phyloP scores from a whole-genome alignment of 257 asterid species.

The Solanum rostratum region DNA sequence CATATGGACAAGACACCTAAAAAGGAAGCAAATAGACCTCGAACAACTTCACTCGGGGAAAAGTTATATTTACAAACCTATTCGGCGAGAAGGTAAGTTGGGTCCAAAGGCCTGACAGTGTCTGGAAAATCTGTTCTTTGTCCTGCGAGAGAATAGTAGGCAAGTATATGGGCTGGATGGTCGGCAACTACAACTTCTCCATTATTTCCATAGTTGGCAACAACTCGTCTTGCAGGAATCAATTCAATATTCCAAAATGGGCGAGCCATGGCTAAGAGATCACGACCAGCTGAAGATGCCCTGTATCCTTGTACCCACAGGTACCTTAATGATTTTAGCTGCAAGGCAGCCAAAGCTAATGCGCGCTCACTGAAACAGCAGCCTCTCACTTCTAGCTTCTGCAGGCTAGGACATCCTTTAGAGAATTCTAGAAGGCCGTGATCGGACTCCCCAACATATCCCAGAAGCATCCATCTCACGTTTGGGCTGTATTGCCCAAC shows the following conservation, averaged over 20 bases:
- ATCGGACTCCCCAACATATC: constrained; percentile 69
- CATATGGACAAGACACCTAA: neutral
- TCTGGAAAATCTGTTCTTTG: constrained; percentile 68
- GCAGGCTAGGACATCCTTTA: constrained; percentile 69
- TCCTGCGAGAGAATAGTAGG: constrained; percentile 86
- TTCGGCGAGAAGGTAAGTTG: neutral
- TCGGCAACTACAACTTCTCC: constrained; percentile 15
- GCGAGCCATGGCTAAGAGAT: constrained; percentile 50
- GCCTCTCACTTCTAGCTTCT: constrained; percentile 77
- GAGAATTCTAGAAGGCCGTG: constrained; percentile 71
- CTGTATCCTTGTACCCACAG: constrained; percentile 85
- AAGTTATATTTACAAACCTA: constrained; percentile 11
- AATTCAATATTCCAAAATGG: constrained; percentile 77
- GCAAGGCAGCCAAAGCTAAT: constrained; percentile 45
- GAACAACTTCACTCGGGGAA: neutral
- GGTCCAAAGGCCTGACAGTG: constrained; percentile 43
- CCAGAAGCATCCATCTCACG: constrained; percentile 87
- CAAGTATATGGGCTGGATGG: constrained; percentile 81
- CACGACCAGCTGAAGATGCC: constrained; percentile 34
- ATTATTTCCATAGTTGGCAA: constrained; percentile 1
- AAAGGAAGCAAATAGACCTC: neutral
- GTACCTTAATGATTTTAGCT: constrained; percentile 46
- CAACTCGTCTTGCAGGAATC: constrained; percentile 52
- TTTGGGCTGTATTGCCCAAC: constrained; percentile 61
- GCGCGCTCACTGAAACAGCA: constrained; percentile 78